phyloP scores from a whole-genome alignment of 805 yeast genomes.

The Wickerhamiella sergipiensis region DNA sequence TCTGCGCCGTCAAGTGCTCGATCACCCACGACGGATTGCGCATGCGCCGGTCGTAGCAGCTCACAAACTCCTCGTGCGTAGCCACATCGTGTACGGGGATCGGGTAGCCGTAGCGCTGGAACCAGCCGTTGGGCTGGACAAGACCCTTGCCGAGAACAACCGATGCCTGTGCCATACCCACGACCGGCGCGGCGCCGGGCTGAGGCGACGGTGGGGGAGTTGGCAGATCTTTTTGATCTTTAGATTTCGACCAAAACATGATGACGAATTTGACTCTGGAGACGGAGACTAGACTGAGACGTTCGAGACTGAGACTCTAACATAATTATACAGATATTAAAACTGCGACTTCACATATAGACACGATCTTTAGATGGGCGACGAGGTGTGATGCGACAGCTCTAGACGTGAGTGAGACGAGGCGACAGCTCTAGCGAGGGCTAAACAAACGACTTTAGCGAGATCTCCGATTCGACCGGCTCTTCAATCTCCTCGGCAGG shows the following conservation, averaged over 20 bases:
- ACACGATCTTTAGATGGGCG: too few relatives aligned
- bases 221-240: background rate
- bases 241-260: constrained; percentile 1
- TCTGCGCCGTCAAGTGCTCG: constrained; percentile 73
- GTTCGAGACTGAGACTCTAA: too few relatives aligned
- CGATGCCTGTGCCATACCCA: background rate
- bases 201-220: background rate
- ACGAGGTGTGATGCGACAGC: too few relatives aligned
- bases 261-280: too few relatives aligned
- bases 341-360: too few relatives aligned
- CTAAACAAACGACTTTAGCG: constrained; percentile 34
- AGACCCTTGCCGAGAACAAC: background rate
- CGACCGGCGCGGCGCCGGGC: background rate
- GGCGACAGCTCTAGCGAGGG: too few relatives aligned
- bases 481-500: constrained; percentile 5
- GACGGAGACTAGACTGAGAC: too few relatives aligned
- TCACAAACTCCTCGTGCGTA: constrained; percentile 59
- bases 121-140: constrained; percentile 66
- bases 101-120: constrained; percentile 81
- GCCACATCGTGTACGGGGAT: constrained; percentile 85
- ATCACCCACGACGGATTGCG: constrained; percentile 69
- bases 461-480: constrained; percentile 28
- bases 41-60: constrained; percentile 73
- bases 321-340: too few relatives aligned
- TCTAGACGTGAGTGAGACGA: too few relatives aligned